These are phyloP conservation scores for Arabidopsis thaliana DNA, from an alignment of 345 rosid genomes.

Conservation along the genomic window DNA sequence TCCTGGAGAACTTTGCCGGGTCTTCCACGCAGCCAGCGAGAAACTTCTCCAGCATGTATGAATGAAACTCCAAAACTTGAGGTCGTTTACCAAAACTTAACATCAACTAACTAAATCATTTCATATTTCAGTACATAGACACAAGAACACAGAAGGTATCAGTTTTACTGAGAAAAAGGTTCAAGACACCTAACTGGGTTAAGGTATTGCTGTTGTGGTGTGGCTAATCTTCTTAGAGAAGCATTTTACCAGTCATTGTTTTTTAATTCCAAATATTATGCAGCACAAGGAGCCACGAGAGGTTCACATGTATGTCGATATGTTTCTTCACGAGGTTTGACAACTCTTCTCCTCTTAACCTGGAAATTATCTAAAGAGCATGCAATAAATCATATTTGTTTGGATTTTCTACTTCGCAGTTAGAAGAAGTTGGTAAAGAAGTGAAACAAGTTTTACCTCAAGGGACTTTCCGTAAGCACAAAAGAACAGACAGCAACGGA, in stretches of 20 bases:
- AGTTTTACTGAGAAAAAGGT: constrained; percentile 85
- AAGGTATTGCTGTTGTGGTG: constrained; percentile 61
- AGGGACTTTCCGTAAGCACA: constrained; percentile 77
- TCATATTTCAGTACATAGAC: constrained; percentile 65
- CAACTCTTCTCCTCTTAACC: constrained; percentile 24
- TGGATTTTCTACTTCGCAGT: constrained; percentile 45
- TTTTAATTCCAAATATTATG: constrained; percentile 44
- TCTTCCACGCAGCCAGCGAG: constrained; percentile 82
- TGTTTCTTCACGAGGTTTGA: constrained; percentile 90
- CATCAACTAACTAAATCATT: constrained; percentile 32
- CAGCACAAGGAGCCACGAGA: constrained; percentile 99
- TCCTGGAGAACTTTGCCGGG: constrained; percentile 88
- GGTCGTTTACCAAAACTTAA: constrained; percentile 12
- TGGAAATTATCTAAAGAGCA: constrained; percentile 11
- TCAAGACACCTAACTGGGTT: constrained; percentile 95
- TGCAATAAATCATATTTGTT: neutral
- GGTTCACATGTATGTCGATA: constrained; percentile 96
- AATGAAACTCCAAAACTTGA: constrained; percentile 26
- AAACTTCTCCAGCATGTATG: constrained; percentile 87
- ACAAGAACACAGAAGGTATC: constrained; percentile 87
- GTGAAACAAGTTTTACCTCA: constrained; percentile 87
- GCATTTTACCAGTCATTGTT: constrained; percentile 27
- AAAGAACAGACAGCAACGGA: constrained; percentile 91
- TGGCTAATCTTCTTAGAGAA: constrained; percentile 23
- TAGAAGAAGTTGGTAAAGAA: constrained; percentile 73